Conservation (phyloP, 176 grass and related monocot species). For the Guadua angustifolia region DNA sequence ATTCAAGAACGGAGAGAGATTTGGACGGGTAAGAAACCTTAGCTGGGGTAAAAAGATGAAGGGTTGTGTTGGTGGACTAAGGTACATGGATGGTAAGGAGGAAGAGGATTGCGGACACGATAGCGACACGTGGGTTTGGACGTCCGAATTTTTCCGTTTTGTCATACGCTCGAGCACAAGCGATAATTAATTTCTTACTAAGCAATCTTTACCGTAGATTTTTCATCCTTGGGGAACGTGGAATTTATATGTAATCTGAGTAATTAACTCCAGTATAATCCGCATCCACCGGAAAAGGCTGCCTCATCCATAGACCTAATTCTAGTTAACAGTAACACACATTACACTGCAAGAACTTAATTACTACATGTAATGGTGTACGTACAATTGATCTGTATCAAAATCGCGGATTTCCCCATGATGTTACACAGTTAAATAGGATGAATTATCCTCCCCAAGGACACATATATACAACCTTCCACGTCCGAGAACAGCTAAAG, state of each 20-base stretch:
- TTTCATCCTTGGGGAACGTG: background rate
- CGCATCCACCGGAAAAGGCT: background rate
- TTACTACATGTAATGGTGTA: background rate
- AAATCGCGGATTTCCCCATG: background rate
- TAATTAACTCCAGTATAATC: too few species aligned
- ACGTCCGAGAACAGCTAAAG: background rate
- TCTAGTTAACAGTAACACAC: background rate
- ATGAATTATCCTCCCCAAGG: slow-evolving; percentile 1
- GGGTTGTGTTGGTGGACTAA: too few species aligned
- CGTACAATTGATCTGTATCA: background rate
- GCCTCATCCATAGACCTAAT: background rate
- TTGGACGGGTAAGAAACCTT: too few species aligned
- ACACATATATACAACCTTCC: background rate
- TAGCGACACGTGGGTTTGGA: too few species aligned
- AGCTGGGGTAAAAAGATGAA: too few species aligned
- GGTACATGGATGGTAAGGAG: too few species aligned
- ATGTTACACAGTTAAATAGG: background rate
- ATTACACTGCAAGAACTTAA: background rate
- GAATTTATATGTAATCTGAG: background rate
- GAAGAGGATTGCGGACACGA: too few species aligned
- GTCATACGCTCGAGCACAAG: too few species aligned
- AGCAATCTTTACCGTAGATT: background rate
- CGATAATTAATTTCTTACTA: background rate
- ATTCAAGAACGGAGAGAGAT: too few species aligned
- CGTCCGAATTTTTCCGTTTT: too few species aligned